phyloP scores from a whole-genome alignment of 2,329 filamentous ascomycete species.

The Rhynchosporium secalis region DNA sequence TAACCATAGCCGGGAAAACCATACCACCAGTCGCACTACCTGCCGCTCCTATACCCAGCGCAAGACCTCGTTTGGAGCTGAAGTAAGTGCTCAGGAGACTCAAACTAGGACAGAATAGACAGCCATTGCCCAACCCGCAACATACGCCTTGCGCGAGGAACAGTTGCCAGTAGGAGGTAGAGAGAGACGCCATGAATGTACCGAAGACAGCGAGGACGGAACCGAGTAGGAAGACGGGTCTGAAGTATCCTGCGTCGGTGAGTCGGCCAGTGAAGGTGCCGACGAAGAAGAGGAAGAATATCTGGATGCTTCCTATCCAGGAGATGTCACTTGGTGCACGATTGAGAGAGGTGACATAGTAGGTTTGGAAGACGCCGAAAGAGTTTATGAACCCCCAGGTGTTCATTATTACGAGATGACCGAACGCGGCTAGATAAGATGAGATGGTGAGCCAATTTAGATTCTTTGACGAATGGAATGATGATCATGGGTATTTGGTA shows the following conservation, averaged over 20 bases:
- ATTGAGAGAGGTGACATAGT: slow-evolving; percentile 42
- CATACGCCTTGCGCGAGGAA: slow-evolving; percentile 47
- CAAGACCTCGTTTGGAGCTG: slow-evolving; percentile 41
- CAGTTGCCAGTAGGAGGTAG: slow-evolving; percentile 45
- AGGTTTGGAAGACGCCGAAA: slow-evolving; percentile 48
- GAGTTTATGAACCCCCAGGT: slow-evolving; percentile 44
- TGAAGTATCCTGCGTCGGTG: slow-evolving; percentile 45
- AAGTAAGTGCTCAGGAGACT: slow-evolving; percentile 47
- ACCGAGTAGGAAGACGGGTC: slow-evolving; percentile 34
- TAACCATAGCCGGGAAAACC: slow-evolving; percentile 47
- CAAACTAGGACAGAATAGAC: slow-evolving; percentile 44
- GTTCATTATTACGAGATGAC: slow-evolving; percentile 37
- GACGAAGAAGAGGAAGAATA: slow-evolving; percentile 46
- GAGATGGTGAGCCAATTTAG: no score
- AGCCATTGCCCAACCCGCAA: slow-evolving; percentile 45
- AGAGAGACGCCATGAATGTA: slow-evolving; percentile 44
- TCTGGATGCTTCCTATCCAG: slow-evolving; percentile 49
- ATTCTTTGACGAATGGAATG: no score
- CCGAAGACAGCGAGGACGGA: slow-evolving; percentile 42
- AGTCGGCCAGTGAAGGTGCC: slow-evolving; percentile 44
- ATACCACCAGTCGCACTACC: slow-evolving; percentile 47
- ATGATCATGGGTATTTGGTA: no score
- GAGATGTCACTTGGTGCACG: slow-evolving; percentile 43
- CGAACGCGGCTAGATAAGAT: slow-evolving; percentile 24
- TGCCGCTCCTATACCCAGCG: slow-evolving; percentile 42